Evolutionary conservation across 169 alveolate species (phyloP).

Genomic region (Eimeria praecox): DNA sequence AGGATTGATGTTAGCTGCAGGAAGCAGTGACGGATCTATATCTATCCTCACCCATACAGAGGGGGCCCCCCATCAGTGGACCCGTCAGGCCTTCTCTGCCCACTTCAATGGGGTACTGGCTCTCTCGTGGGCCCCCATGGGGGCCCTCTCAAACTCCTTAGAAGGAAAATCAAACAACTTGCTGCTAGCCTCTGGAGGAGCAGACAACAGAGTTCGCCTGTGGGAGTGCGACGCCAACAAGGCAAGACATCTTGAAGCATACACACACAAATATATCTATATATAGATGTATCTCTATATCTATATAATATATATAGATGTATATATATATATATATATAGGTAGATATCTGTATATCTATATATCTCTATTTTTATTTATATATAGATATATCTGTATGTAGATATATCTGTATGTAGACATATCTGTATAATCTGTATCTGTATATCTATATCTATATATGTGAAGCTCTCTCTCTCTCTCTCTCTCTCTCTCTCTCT

Average conservation of each 20-base stretch:
- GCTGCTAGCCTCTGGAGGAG: slow-evolving; percentile 94
- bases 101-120: slow-evolving; percentile 92
- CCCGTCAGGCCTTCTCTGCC: slow-evolving; percentile 85
- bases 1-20: slow-evolving; percentile 91
- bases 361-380: not conserved
- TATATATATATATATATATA: not conserved
- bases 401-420: not conserved
- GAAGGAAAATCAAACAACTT: slow-evolving; percentile 52
- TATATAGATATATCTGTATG: not conserved
- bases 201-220: slow-evolving; percentile 90
- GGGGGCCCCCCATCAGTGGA: slow-evolving; percentile 84
- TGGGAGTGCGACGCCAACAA: slow-evolving; percentile 86
- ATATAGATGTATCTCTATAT: not conserved
- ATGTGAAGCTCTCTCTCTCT: too few species aligned
- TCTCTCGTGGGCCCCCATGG: slow-evolving; percentile 92
- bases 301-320: not conserved
- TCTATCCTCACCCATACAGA: slow-evolving; percentile 83
- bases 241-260: not conserved
- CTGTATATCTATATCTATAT: too few species aligned
- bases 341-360: not conserved
- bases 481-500: not conserved
- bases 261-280: too few species aligned
- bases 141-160: slow-evolving; percentile 72
- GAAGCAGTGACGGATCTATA: slow-evolving; percentile 89
- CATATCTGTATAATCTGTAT: too few species aligned